Evolutionary conservation across 2,329 filamentous ascomycete species (phyloP).

Genomic region (Lithohypha guttulata): DNA sequence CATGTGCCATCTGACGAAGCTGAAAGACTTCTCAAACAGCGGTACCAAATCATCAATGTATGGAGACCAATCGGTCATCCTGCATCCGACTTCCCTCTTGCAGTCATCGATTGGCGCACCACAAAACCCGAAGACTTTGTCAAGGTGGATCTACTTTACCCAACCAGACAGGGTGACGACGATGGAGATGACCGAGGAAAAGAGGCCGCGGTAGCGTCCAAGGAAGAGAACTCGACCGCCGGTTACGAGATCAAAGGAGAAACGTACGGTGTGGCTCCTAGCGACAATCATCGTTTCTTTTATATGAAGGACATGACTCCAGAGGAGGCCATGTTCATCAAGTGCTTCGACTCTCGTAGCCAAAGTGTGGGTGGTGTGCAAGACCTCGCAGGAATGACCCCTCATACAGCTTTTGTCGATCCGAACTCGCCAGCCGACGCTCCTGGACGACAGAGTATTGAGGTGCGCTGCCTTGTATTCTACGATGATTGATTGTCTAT

Average conservation of each 20-base stretch:
- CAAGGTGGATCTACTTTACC: constrained; percentile 53
- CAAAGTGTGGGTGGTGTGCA: constrained; percentile 27
- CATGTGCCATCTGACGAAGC: constrained; percentile 48
- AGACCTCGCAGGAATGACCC: constrained; percentile 39
- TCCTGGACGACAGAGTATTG: constrained; percentile 49
- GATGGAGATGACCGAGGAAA: constrained; percentile 53
- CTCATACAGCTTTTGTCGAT: constrained; percentile 48
- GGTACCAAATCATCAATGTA: constrained; percentile 60
- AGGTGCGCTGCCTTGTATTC: constrained; percentile 53
- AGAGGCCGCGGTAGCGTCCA: constrained; percentile 44
- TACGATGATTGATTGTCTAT: constrained; percentile 36
- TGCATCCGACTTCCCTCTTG: constrained; percentile 56
- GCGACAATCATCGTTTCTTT: constrained; percentile 49
- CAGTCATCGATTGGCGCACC: constrained; percentile 54
- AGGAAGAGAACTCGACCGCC: constrained; percentile 38
- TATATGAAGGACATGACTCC: constrained; percentile 59
- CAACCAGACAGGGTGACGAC: constrained; percentile 44
- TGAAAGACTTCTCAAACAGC: constrained; percentile 44
- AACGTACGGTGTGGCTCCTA: constrained; percentile 50
- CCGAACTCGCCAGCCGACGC: constrained; percentile 42
- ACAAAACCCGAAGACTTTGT: constrained; percentile 49
- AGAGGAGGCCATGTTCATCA: constrained; percentile 44
- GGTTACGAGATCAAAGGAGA: constrained; percentile 55
- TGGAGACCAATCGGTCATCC: constrained; percentile 57
- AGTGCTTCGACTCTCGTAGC: constrained; percentile 45